Percentiles rank a stretch among this genome's conserved stretches.
These are phyloP conservation scores for Xanthoconium separans DNA, from an alignment of 1,284 basidiomycete species.

Conservation along the genomic window DNA sequence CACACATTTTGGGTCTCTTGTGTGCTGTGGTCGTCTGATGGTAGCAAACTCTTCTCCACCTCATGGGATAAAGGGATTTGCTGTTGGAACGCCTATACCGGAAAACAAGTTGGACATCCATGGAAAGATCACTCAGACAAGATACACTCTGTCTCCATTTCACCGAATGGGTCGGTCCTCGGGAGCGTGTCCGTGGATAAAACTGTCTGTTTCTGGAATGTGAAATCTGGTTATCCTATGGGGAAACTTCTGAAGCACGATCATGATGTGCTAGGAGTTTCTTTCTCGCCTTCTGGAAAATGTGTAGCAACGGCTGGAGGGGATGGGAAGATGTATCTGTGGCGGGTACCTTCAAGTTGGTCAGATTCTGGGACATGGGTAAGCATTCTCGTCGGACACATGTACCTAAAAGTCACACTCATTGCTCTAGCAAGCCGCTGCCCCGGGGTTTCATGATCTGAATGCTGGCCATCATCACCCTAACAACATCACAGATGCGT, in stretches of 20 bases:
- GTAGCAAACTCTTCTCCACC: not conserved
- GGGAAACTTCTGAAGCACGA: too few species aligned
- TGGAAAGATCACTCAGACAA: not conserved
- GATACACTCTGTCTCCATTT: not conserved
- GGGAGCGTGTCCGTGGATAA: not conserved
- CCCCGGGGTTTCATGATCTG: too few species aligned
- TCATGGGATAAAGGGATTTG: not conserved
- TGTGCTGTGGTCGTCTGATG: not conserved
- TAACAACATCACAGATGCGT: too few species aligned
- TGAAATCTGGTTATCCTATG: too few species aligned
- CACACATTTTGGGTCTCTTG: rapidly evolving
- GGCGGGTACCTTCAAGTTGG: not conserved
- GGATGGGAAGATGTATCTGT: not conserved
- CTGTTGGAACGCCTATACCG: not conserved
- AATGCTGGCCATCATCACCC: too few species aligned
- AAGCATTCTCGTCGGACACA: too few species aligned
- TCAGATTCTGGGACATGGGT: too few species aligned
- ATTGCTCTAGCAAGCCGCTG: too few species aligned
- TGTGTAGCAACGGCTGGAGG: not conserved
- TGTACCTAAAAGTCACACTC: too few species aligned
- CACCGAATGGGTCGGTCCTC: not conserved
- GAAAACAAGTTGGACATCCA: not conserved
- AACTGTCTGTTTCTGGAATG: too few species aligned
- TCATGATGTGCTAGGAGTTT: too few species aligned
- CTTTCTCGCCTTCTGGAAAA: not conserved